Conservation (phyloP, 345 rosid species). For the Acer campestre region DNA sequence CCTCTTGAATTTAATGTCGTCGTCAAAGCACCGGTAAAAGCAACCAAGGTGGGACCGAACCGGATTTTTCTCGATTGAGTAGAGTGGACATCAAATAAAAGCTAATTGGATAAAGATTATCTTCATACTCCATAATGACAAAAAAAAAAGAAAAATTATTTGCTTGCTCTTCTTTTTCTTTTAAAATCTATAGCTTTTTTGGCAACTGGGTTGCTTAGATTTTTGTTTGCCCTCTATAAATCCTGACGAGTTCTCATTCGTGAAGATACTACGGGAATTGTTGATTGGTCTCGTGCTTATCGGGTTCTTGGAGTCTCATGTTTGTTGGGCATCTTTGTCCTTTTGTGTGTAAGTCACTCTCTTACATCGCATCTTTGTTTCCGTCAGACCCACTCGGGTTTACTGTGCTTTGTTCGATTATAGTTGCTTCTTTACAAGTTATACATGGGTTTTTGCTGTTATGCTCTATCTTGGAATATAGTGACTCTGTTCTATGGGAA, state of each 20-base stretch:
- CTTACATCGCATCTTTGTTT: not conserved
- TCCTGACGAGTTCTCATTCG: slow-evolving; percentile 20
- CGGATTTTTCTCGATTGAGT: slow-evolving; percentile 15
- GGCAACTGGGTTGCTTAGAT: slow-evolving; percentile 29
- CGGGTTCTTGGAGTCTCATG: slow-evolving; percentile 19
- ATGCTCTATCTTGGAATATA: not conserved
- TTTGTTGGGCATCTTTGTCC: slow-evolving; percentile 22
- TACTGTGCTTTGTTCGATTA: not conserved
- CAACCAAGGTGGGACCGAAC: slow-evolving; percentile 6
- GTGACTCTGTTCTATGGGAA: not conserved
- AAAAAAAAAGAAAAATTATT: not conserved
- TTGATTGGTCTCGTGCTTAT: slow-evolving; percentile 25
- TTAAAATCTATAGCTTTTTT: slow-evolving; percentile 13
- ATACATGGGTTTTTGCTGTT: slow-evolving; percentile 1
- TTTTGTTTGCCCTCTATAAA: slow-evolving; percentile 28
- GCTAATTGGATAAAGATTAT: slow-evolving; percentile 30
- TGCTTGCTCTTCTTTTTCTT: not conserved
- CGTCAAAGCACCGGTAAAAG: not conserved
- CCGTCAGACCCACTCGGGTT: too few species aligned
- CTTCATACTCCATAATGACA: slow-evolving; percentile 29
- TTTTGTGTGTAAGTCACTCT: slow-evolving; percentile 30
- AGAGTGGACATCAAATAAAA: slow-evolving; percentile 11
- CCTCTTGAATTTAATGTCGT: not conserved
- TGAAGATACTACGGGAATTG: not conserved
- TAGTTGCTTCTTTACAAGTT: not conserved